These are phyloP conservation scores for Colletotrichum chrysophilum DNA, from an alignment of 2,329 filamentous ascomycete genomes.

Conservation along the genomic window DNA sequence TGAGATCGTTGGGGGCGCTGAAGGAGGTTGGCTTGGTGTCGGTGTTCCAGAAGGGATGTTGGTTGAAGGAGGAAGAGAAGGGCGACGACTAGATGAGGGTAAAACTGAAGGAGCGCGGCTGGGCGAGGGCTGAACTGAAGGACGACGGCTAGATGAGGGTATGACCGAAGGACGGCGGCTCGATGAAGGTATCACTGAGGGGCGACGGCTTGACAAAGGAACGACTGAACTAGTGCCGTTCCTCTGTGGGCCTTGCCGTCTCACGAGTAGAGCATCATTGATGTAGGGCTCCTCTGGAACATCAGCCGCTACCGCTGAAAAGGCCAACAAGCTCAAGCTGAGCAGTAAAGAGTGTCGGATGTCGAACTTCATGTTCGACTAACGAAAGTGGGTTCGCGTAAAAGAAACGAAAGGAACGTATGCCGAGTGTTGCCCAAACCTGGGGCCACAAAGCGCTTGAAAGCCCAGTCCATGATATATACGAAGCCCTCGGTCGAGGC, in stretches of 20 bases:
- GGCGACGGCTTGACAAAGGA: fast-evolving
- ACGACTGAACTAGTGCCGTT: fast-evolving
- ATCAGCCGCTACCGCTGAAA: neutral
- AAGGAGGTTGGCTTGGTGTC: neutral
- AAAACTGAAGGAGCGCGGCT: too few relatives aligned
- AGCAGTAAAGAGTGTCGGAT: neutral
- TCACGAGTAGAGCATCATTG: neutral
- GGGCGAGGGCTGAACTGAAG: too few relatives aligned
- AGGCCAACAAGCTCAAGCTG: neutral
- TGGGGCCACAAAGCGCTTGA: neutral
- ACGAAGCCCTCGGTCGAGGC: too few relatives aligned
- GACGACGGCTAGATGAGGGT: too few relatives aligned
- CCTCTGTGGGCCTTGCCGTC: neutral
- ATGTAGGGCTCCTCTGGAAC: neutral
- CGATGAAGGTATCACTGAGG: neutral
- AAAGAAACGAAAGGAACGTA: neutral
- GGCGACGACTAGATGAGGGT: neutral
- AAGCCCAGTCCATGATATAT: too few relatives aligned
- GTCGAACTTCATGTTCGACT: neutral
- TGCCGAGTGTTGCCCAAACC: neutral
- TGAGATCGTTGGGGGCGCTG: neutral
- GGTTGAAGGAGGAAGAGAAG: neutral
- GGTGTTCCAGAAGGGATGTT: neutral
- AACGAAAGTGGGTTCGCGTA: neutral
- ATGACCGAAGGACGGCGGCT: neutral